phyloP scores from a whole-genome alignment of 441 rosid species.

The Erysimum cheiri region DNA sequence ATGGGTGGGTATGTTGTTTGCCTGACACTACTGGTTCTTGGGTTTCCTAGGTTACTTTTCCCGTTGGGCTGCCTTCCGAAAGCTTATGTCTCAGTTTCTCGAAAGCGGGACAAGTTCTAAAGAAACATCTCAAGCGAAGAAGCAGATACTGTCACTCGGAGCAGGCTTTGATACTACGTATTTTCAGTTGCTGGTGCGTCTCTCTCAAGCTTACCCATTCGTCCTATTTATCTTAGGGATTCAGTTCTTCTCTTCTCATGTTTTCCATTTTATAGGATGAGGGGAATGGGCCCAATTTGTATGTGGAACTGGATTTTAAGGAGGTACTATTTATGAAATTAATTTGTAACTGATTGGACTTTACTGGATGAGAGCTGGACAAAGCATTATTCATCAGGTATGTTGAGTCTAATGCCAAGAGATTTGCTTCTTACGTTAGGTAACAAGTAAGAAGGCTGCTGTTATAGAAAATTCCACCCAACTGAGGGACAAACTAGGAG shows the following conservation, averaged over 20 bases:
- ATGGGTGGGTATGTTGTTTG: not conserved
- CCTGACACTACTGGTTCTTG: constrained; percentile 21
- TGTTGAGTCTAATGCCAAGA: constrained; percentile 21
- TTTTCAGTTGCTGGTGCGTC: constrained; percentile 84
- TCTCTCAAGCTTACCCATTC: not conserved
- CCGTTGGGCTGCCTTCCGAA: constrained; percentile 94
- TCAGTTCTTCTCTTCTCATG: constrained; percentile 9
- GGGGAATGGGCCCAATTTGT: constrained; percentile 77
- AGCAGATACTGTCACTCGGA: constrained; percentile 94
- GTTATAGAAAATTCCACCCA: constrained; percentile 66
- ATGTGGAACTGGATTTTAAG: constrained; percentile 96
- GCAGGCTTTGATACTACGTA: constrained; percentile 93
- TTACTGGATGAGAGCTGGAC: constrained; percentile 20
- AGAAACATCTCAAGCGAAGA: constrained; percentile 51
- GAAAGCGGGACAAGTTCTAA: constrained; percentile 50
- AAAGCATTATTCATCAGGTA: not conserved
- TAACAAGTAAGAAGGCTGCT: constrained; percentile 87
- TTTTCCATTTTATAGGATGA: constrained; percentile 64
- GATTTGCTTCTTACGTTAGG: constrained; percentile 52
- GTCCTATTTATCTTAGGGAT: not conserved
- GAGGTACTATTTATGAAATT: constrained; percentile 63
- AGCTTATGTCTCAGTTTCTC: constrained; percentile 83
- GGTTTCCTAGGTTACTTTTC: constrained; percentile 78
- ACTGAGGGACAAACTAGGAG: constrained; percentile 77
- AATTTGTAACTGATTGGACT: constrained; percentile 14